Evolutionary conservation across 208 protist genomes (phyloP).

Genomic region (Acanthamoeba lenticulata): DNA sequence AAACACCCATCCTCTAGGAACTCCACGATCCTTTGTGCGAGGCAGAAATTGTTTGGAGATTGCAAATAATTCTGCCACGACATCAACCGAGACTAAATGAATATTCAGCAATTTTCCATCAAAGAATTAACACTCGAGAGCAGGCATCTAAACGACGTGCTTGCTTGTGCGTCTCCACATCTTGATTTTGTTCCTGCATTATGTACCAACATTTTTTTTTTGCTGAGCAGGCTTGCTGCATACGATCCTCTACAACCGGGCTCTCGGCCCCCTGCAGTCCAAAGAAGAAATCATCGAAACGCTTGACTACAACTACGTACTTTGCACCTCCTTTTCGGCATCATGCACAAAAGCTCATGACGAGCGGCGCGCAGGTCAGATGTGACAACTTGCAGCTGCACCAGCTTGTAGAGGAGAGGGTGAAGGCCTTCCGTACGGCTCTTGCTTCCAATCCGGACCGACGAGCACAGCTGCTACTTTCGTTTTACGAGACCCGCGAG

Average conservation of each 20-base stretch:
- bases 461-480: conserved; percentile 19
- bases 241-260: conserved; percentile 19
- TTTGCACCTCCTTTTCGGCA: too few relatives aligned
- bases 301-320: conserved; percentile 39
- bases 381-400: conserved; percentile 46
- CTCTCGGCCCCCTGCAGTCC: neutral
- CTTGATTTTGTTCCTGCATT: neutral
- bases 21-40: neutral
- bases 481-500: conserved; percentile 18
- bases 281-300: conserved; percentile 46
- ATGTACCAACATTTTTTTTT: neutral
- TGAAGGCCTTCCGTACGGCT: neutral
- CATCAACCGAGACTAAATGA: too few relatives aligned
- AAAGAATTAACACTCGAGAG: conserved; percentile 15
- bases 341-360: neutral
- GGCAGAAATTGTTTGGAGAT: neutral
- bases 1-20: too few relatives aligned
- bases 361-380: neutral
- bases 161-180: neutral
- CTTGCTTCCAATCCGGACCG: neutral
- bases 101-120: conserved; percentile 35
- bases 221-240: conserved; percentile 29
- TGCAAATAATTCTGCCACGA: neutral
- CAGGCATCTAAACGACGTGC: neutral
- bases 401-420: neutral